phyloP scores from a whole-genome alignment of 2,329 filamentous ascomycete species.

The Diaporthe citrichinensis region DNA sequence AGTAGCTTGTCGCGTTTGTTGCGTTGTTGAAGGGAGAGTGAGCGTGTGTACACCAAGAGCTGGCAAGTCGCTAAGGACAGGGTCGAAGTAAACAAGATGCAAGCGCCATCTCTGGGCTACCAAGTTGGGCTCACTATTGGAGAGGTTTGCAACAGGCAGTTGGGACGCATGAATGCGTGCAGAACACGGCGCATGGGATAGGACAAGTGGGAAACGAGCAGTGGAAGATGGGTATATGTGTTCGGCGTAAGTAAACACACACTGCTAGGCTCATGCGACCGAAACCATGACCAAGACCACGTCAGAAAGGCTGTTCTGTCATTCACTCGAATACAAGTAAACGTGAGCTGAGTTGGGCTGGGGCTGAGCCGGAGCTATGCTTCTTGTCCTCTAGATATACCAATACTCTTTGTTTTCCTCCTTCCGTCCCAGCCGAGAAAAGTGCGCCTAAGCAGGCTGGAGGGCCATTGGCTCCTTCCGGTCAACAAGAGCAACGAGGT shows the following conservation, averaged over 20 bases:
- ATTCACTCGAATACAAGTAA: not conserved
- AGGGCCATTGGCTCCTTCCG: not conserved
- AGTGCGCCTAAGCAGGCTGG: not conserved
- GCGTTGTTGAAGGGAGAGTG: conserved; percentile 11
- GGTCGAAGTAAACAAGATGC: not conserved
- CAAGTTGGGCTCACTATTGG: not conserved
- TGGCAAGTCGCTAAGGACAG: conserved; percentile 34
- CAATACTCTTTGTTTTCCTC: conserved; percentile 3
- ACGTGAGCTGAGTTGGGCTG: not conserved
- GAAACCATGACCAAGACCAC: conserved; percentile 18
- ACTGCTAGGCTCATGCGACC: conserved; percentile 7
- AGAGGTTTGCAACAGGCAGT: not conserved
- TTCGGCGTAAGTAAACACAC: conserved; percentile 20
- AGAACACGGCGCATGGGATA: conserved; percentile 11
- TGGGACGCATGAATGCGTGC: conserved; percentile 17
- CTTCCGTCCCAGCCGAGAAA: conserved; percentile 21
- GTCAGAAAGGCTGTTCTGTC: conserved; percentile 5
- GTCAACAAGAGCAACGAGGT: conserved; percentile 31
- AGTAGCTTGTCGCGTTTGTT: not conserved
- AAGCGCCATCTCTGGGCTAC: conserved; percentile 30
- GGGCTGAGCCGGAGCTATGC: not conserved
- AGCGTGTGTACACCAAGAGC: not conserved
- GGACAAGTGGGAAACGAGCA: conserved; percentile 10
- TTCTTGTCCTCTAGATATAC: not conserved
- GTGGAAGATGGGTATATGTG: conserved; percentile 30